These are phyloP conservation scores for Leucosporidium scottii DNA, from an alignment of 768 basidiomycete species.

Conservation along the genomic window DNA sequence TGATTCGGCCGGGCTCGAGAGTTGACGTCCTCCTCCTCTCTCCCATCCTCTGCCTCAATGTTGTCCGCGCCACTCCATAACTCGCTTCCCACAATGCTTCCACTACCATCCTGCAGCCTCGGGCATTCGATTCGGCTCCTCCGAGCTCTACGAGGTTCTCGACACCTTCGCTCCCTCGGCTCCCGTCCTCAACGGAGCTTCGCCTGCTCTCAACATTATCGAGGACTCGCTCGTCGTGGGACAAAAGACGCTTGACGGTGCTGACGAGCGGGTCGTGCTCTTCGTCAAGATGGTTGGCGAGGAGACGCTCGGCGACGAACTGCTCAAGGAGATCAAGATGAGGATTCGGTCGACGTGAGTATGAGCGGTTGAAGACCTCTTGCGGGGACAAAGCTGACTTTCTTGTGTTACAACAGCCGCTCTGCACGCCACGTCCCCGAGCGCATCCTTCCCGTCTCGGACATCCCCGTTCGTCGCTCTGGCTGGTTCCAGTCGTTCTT, in stretches of 20 bases:
- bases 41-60: too few relatives aligned
- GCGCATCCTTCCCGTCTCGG: constrained; percentile 3
- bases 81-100: too few relatives aligned
- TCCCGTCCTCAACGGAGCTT: too few relatives aligned
- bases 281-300: constrained; percentile 61
- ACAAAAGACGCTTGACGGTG: constrained; percentile 57
- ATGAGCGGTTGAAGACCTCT: too few relatives aligned
- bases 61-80: too few relatives aligned
- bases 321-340: constrained; percentile 51
- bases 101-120: constrained; percentile 51
- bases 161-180: constrained; percentile 50
- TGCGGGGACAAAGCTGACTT: constrained; percentile 39
- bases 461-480: constrained; percentile 1
- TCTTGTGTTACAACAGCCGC: constrained; percentile 44
- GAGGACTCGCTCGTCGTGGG: constrained; percentile 69
- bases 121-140: constrained; percentile 72
- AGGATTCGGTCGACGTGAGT: neutral
- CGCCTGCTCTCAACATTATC: constrained; percentile 40
- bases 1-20: too few relatives aligned
- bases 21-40: neutral
- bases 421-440: constrained; percentile 69
- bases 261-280: constrained; percentile 67
- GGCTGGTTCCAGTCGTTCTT: neutral
- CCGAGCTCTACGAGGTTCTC: constrained; percentile 73
- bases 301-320: constrained; percentile 48